Evolutionary conservation across 2,329 filamentous ascomycete species (phyloP).

Genomic region (Hyphodiscus sp.): DNA sequence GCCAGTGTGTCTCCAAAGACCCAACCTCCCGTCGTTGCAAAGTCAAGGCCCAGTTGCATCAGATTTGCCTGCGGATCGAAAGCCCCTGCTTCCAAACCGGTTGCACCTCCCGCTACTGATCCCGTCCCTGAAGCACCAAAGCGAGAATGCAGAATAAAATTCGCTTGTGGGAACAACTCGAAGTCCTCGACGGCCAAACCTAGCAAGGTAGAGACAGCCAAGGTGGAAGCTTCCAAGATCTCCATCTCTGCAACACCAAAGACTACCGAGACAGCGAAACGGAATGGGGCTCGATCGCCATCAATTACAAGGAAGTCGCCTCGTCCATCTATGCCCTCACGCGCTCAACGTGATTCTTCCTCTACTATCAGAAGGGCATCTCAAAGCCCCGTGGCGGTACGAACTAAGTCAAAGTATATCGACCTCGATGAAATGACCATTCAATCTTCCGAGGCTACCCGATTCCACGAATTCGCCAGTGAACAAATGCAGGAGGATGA

Average conservation of each 20-base stretch:
- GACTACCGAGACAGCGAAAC: constrained; percentile 12
- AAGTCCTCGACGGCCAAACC: constrained; percentile 35
- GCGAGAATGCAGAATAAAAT: constrained; percentile 62
- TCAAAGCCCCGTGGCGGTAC: constrained; percentile 33
- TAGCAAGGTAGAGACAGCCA: constrained; percentile 6
- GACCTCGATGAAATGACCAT: constrained; percentile 25
- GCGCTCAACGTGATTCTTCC: constrained; percentile 21
- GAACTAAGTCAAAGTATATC: constrained; percentile 31
- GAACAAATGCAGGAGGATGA: constrained; percentile 78
- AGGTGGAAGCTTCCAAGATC: neutral
- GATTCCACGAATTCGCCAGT: constrained; percentile 88
- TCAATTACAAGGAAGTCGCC: constrained; percentile 25
- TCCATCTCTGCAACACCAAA: constrained; percentile 6
- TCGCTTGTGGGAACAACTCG: constrained; percentile 57
- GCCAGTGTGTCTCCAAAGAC: constrained; percentile 31
- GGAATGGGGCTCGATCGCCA: constrained; percentile 21
- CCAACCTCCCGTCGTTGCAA: constrained; percentile 53
- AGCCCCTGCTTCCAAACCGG: constrained; percentile 34
- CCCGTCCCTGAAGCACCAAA: constrained; percentile 33
- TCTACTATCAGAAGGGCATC: constrained; percentile 31
- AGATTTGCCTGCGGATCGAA: constrained; percentile 81
- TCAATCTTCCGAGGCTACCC: constrained; percentile 43
- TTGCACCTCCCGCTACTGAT: constrained; percentile 28
- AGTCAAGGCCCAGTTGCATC: constrained; percentile 80
- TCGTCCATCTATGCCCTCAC: constrained; percentile 6